phyloP scores from a whole-genome alignment of 225 moss, liverwort and hornwort genomes.

The Bryoerythrophyllum caledonicum region DNA sequence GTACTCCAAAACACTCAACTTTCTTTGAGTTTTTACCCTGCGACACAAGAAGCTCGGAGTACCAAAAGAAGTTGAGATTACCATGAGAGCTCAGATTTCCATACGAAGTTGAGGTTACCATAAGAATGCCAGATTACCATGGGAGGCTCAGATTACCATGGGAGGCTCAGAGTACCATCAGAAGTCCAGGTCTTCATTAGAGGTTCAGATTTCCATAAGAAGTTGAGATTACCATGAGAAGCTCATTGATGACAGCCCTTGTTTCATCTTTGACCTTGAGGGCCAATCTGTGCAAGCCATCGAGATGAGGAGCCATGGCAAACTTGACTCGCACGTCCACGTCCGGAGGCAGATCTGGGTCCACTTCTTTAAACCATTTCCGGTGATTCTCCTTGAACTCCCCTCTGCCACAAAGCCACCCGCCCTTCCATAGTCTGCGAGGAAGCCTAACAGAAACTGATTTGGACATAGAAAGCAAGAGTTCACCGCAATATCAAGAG shows the following conservation, averaged over 20 bases:
- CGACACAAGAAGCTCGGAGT: not conserved
- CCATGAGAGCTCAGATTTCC: too few relatives aligned
- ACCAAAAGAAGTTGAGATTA: too few relatives aligned
- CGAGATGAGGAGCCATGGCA: conserved; percentile 70
- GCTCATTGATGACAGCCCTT: conserved; percentile 58
- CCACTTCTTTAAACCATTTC: conserved; percentile 68
- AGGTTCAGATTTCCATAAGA: not conserved
- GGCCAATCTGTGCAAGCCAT: conserved; percentile 68
- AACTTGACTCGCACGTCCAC: conserved; percentile 76
- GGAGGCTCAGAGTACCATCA: too few relatives aligned
- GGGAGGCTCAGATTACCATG: too few relatives aligned
- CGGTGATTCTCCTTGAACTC: conserved; percentile 74
- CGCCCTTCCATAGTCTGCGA: not conserved
- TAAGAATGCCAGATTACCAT: too few relatives aligned
- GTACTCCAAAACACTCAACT: not conserved
- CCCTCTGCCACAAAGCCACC: conserved; percentile 42
- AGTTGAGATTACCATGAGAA: conserved; percentile 52
- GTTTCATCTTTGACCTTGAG: conserved; percentile 79
- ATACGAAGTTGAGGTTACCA: too few relatives aligned
- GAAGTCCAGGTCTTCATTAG: too few relatives aligned
- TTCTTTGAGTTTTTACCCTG: not conserved
- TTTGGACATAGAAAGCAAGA: not conserved
- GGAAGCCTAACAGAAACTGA: not conserved
- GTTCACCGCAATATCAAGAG: conserved; percentile 72
- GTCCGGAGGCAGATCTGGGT: conserved; percentile 64